Evolutionary conservation across 805 yeast species (phyloP).

Genomic region (Candida gorgasii): DNA sequence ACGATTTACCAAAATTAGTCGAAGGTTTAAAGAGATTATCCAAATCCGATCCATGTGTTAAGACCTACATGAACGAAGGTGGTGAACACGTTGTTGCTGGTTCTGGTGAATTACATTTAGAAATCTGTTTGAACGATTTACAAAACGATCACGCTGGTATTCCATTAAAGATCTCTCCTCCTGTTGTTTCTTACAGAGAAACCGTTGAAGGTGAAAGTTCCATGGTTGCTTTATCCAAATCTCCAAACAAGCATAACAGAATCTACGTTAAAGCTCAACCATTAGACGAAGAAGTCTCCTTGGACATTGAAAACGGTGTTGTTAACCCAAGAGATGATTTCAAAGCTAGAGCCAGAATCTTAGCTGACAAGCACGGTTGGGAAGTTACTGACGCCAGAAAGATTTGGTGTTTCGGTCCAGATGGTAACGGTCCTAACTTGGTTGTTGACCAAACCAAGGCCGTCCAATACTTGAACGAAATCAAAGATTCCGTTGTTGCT

Average conservation of each 20-base stretch:
- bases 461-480: slow-evolving; percentile 97
- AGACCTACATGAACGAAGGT: slow-evolving; percentile 80
- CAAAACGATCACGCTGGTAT: slow-evolving; percentile 99
- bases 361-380: slow-evolving; percentile 99
- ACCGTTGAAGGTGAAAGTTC: slow-evolving; percentile 92
- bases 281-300: slow-evolving; percentile 86
- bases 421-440: slow-evolving; percentile 97
- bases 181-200: slow-evolving; percentile 98
- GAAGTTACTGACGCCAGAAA: slow-evolving; percentile 99
- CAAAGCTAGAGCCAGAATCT: slow-evolving; percentile 97
- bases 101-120: slow-evolving; percentile 99
- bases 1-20: slow-evolving; percentile 98
- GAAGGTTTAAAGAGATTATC: slow-evolving; percentile 99
- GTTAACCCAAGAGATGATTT: slow-evolving; percentile 95
- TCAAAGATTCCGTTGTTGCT: slow-evolving; percentile 99
- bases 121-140: slow-evolving; percentile 93
- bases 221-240: slow-evolving; percentile 95
- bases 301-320: slow-evolving; percentile 91
- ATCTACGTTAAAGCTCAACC: slow-evolving; percentile 97
- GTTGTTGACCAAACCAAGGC: slow-evolving; percentile 99
- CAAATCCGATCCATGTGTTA: slow-evolving; percentile 99
- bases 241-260: slow-evolving; percentile 99
- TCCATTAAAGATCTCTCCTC: slow-evolving; percentile 96
- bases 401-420: slow-evolving; percentile 99
- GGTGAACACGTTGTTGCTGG: slow-evolving; percentile 99